A percentile compares a stretch with the other conserved stretches of the same genome.
phyloP scores from a whole-genome alignment of 352 stramenopile genomes.

The Pseudoperonospora humuli region DNA sequence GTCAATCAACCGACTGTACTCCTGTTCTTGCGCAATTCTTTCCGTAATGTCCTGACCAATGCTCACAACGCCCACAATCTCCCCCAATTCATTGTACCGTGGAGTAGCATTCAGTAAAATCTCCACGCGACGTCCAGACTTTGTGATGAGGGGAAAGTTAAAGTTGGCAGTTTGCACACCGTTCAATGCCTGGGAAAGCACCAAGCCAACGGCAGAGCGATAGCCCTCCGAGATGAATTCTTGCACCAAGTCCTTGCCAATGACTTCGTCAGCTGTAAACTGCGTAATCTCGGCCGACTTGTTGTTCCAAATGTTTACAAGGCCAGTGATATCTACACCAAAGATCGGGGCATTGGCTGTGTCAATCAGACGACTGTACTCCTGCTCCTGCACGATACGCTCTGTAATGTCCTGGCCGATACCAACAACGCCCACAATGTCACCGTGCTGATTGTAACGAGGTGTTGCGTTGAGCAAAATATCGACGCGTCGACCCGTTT shows the following conservation, averaged over 20 bases:
- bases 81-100: slow-evolving; percentile 60
- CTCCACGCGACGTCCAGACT: slow-evolving; percentile 57
- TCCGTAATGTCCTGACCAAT: slow-evolving; percentile 84
- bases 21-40: slow-evolving; percentile 87
- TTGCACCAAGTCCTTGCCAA: slow-evolving; percentile 82
- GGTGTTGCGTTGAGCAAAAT: slow-evolving; percentile 81
- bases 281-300: slow-evolving; percentile 87
- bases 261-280: slow-evolving; percentile 82
- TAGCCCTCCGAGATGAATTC: slow-evolving; percentile 85
- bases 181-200: slow-evolving; percentile 65
- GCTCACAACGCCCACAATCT: slow-evolving; percentile 76
- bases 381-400: slow-evolving; percentile 81
- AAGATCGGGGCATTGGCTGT: slow-evolving; percentile 87
- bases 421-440: slow-evolving; percentile 75
- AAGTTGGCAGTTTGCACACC: slow-evolving; percentile 75
- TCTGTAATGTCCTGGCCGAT: slow-evolving; percentile 81
- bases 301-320: slow-evolving; percentile 88
- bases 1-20: slow-evolving; percentile 83
- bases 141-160: slow-evolving; percentile 78
- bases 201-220: slow-evolving; percentile 42
- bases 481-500: slow-evolving; percentile 60
- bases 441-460: slow-evolving; percentile 69
- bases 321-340: slow-evolving; percentile 63
- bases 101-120: slow-evolving; percentile 77
- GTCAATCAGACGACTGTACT: slow-evolving; percentile 82